Conservation (phyloP, 2,329 filamentous ascomycete genomes). For the Penicillium sp. region DNA sequence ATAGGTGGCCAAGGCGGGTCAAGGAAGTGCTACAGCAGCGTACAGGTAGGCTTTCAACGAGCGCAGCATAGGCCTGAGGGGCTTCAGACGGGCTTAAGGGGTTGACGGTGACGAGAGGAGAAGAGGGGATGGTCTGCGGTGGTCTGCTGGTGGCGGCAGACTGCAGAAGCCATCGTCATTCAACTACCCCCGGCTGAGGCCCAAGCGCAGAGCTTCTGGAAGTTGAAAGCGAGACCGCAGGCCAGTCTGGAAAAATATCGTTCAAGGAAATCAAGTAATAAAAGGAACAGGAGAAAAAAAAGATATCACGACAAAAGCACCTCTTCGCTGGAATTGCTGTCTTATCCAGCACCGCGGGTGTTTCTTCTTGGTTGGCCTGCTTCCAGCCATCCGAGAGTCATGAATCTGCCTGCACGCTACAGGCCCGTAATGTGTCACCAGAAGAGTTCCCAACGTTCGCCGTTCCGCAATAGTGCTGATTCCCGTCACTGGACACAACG, state of each 20-base stretch:
- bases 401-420: slow-evolving; percentile 17
- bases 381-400: slow-evolving; percentile 20
- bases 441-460: slow-evolving; percentile 14
- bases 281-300: background rate
- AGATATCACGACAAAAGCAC: slow-evolving; percentile 1
- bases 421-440: slow-evolving; percentile 22
- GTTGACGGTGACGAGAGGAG: background rate
- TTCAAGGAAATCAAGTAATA: background rate
- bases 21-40: slow-evolving; percentile 32
- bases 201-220: slow-evolving; percentile 16
- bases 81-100: slow-evolving; percentile 3
- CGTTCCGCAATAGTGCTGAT: slow-evolving; percentile 15
- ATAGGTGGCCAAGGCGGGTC: slow-evolving; percentile 26
- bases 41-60: background rate
- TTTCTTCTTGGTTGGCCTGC: slow-evolving; percentile 15
- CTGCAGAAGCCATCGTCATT: slow-evolving; percentile 28
- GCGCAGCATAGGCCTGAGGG: background rate
- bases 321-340: slow-evolving; percentile 9
- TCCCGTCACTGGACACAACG: slow-evolving; percentile 40
- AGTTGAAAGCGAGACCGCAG: slow-evolving; percentile 3
- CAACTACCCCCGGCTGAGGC: slow-evolving; percentile 14
- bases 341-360: slow-evolving; percentile 5
- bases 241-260: background rate
- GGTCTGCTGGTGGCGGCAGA: slow-evolving; percentile 21
- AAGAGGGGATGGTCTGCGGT: background rate